A percentile compares a stretch with the other conserved stretches of the same genome.
These are phyloP conservation scores for Diddensiella caesifluorescens DNA, from an alignment of 805 yeast genomes.

Conservation along the genomic window DNA sequence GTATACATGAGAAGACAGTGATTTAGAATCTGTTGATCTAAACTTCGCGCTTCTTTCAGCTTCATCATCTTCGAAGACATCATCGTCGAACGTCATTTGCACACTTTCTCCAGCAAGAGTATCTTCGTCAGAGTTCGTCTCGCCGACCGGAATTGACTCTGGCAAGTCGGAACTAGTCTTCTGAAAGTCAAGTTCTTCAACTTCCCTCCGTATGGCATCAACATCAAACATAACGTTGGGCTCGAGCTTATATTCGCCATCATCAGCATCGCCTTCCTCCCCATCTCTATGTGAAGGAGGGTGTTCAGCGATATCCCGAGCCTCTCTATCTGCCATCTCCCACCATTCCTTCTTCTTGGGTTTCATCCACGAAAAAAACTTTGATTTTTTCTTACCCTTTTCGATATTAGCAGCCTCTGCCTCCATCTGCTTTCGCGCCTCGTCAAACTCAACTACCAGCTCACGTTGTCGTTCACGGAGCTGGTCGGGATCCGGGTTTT, in stretches of 20 bases:
- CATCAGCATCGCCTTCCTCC: conserved; percentile 39
- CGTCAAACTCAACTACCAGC: conserved; percentile 78
- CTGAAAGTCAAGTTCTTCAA: conserved; percentile 28
- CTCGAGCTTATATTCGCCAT: conserved; percentile 42
- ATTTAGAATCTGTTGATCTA: conserved; percentile 5
- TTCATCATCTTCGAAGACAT: conserved; percentile 26
- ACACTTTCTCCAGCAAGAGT: conserved; percentile 3
- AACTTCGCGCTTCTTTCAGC: conserved; percentile 25
- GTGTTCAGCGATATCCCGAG: conserved; percentile 35
- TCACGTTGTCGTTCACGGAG: conserved; percentile 72
- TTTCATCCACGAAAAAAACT: conserved; percentile 39
- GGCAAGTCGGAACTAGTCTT: not conserved
- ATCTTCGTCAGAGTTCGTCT: conserved; percentile 5
- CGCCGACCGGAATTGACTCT: not conserved
- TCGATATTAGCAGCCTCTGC: conserved; percentile 21
- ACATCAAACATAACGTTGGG: conserved; percentile 35
- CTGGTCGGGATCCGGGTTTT: conserved; percentile 89
- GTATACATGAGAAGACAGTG: no score
- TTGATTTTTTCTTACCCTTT: conserved; percentile 33
- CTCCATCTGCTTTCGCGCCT: conserved; percentile 62
- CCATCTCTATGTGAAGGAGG: conserved; percentile 39
- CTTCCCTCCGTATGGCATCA: conserved; percentile 35
- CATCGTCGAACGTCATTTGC: conserved; percentile 24
- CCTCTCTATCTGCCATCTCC: conserved; percentile 38
- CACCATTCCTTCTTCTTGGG: conserved; percentile 55